Percentiles rank a stretch among this genome's conserved stretches.
Evolutionary conservation across 345 rosid species (phyloP).

Genomic region (Populus euphratica): DNA sequence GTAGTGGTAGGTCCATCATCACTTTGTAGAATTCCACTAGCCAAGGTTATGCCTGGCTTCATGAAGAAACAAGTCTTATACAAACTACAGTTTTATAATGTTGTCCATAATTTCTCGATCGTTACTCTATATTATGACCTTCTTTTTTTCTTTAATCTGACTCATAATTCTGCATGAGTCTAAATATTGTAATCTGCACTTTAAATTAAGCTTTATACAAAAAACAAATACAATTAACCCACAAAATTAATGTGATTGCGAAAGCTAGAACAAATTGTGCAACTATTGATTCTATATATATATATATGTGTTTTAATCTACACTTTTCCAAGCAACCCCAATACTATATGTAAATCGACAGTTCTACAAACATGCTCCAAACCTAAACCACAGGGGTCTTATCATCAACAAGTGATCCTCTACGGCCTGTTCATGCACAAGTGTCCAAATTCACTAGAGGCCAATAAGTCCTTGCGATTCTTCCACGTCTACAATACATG

Average conservation of each 20-base stretch:
- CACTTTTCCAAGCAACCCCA: not conserved
- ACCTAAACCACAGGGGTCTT: conserved; percentile 15
- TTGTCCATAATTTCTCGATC: no score
- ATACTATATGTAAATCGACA: not conserved
- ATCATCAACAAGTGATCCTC: conserved; percentile 6
- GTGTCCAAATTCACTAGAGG: not conserved
- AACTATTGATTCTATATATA: not conserved
- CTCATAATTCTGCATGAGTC: no score
- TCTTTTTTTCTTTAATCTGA: no score
- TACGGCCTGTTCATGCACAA: not conserved
- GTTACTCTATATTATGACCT: no score
- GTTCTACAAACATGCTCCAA: not conserved
- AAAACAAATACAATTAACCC: not conserved
- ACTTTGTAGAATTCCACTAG: no score
- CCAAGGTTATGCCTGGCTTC: no score
- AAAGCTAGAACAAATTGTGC: not conserved
- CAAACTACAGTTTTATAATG: no score
- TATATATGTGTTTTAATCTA: not conserved
- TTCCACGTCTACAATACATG: not conserved
- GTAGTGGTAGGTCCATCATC: no score
- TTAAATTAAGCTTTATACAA: not conserved
- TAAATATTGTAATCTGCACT: no score
- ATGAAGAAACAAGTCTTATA: no score
- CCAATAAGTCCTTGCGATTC: not conserved
- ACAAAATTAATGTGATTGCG: no score